Evolutionary conservation across 768 basidiomycete genomes (phyloP).

Genomic region (Rhodotorula paludigena): DNA sequence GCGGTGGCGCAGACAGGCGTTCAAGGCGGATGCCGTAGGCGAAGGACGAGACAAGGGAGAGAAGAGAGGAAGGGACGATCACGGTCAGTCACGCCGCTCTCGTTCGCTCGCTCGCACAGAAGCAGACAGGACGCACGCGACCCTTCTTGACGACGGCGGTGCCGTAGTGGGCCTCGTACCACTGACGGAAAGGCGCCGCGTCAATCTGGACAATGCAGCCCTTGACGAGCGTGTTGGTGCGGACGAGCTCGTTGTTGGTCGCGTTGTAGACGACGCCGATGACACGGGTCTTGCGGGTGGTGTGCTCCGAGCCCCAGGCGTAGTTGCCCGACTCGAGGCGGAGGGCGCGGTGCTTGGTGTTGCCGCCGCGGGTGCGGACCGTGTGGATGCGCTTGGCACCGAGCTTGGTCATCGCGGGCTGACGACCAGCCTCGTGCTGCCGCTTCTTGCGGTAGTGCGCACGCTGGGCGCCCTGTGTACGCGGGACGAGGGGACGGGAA

Average conservation of each 20-base stretch:
- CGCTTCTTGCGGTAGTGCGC: conserved; percentile 89
- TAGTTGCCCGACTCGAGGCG: conserved; percentile 97
- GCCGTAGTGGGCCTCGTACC: conserved; percentile 98
- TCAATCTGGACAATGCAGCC: conserved; percentile 93
- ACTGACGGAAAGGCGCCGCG: conserved; percentile 98
- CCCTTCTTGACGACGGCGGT: conserved; percentile 84
- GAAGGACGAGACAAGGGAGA: no score
- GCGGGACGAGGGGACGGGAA: no score
- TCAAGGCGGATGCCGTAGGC: no score
- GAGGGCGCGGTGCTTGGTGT: conserved; percentile 89
- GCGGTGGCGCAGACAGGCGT: no score
- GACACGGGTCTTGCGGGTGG: conserved; percentile 91
- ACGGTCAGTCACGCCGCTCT: neutral
- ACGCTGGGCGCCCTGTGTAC: conserved; percentile 63
- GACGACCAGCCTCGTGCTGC: conserved; percentile 75
- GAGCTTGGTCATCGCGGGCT: conserved; percentile 94
- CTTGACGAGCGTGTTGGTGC: conserved; percentile 99
- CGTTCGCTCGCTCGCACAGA: neutral
- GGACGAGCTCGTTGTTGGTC: conserved; percentile 99
- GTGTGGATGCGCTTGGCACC: conserved; percentile 91
- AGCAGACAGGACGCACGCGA: conserved; percentile 24
- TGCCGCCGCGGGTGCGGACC: conserved; percentile 92
- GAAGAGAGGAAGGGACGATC: neutral
- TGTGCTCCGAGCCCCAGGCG: conserved; percentile 94
- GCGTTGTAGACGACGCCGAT: conserved; percentile 98